Conservation (phyloP, 2,329 filamentous ascomycete species). For the Aspergillus hortae region DNA sequence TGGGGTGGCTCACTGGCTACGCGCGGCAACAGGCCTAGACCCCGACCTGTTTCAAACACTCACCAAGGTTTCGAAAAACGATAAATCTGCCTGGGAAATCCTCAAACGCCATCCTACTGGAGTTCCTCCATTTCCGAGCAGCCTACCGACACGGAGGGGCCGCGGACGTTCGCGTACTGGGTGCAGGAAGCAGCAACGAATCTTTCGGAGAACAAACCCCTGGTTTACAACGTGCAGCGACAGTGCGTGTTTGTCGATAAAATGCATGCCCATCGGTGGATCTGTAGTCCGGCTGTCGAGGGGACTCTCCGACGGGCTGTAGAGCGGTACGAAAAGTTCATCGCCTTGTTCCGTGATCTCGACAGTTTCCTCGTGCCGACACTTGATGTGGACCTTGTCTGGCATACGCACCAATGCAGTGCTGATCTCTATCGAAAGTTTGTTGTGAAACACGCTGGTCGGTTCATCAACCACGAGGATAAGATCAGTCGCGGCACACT, state of each 20-base stretch:
- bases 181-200: background rate
- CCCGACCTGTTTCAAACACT: constrained; percentile 6
- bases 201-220: constrained; percentile 3
- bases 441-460: constrained; percentile 35
- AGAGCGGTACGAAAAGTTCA: constrained; percentile 44
- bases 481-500: constrained; percentile 66
- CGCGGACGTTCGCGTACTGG: background rate
- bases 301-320: constrained; percentile 64
- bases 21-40: background rate
- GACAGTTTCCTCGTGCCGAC: constrained; percentile 30
- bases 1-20: constrained; percentile 1
- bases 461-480: constrained; percentile 74
- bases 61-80: background rate
- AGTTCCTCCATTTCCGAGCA: no score
- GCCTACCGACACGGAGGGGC: no score
- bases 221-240: constrained; percentile 40
- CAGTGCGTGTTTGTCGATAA: constrained; percentile 48
- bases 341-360: constrained; percentile 36
- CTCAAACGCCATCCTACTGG: background rate
- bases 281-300: constrained; percentile 65
- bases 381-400: constrained; percentile 33
- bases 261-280: constrained; percentile 75
- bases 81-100: background rate
- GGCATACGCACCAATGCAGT: constrained; percentile 34
- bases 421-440: constrained; percentile 33